Base-by-base conservation (phyloP, 2,329 filamentous ascomycete genomes). In the Polychaeton citri region DNA sequence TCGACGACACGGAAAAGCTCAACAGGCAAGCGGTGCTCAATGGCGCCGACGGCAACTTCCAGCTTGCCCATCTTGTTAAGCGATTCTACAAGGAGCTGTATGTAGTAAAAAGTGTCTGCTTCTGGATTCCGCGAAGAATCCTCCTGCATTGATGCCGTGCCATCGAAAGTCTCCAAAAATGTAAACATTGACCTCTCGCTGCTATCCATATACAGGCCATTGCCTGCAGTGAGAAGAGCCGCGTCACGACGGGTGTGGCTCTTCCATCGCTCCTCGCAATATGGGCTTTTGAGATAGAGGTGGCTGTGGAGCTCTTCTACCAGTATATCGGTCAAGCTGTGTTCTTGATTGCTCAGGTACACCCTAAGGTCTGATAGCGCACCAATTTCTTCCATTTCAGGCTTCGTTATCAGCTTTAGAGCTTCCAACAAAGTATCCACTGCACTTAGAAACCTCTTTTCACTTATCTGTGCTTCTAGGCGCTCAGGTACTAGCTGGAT, bases 241-340 rank as follows among this genome's bases (percentile, higher is more conserved):
- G 33, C 45, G 24, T 71, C 72, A 33, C 38, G 38, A 48, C 79
- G 80, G 24, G 79, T 71, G 40, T 93, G 74, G 39, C 72, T 74
- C 59, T 93, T 92, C 90, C 90, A 98, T 46, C 90, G 72, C 55
- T 94, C 85, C 54, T 94, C 86, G 54, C 88, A 96, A 55, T 98
- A 98, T 0, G 88, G 90, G 3, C 88, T 96, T 57, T 96, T 96
- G 26, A 98, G 74, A 54, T 98, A 98, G 3, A 98, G 69, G 60
- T 98, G 90, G 55, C 93, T 90, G 55, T 98, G 90, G 21, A 98
- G 68, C 59, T 98, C 90, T 56, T 98, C 90, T n/a, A 96, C 78
- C 38, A 98, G 59, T 36, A 96, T 96, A 53, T 98, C 90, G 52
- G 88, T 88, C 43, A 98, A 64, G 0, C 84, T 78, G 19, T 80